phyloP scores from a whole-genome alignment of 176 grass and related monocot species.

The Aegilops bicornis region DNA sequence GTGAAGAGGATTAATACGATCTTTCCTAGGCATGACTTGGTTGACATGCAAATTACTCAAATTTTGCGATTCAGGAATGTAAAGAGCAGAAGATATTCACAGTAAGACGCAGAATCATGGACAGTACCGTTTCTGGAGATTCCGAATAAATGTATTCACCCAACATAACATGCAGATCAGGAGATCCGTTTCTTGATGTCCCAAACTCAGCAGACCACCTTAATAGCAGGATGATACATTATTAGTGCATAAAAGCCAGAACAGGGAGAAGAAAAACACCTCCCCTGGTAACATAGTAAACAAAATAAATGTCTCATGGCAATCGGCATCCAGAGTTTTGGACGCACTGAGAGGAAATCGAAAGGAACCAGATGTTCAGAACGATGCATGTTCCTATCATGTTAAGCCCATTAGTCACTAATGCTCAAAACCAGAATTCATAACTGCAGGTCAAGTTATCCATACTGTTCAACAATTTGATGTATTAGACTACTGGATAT shows the following conservation, averaged over 20 bases:
- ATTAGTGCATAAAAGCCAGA: slow-evolving; percentile 19
- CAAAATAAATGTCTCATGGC: slow-evolving; percentile 1
- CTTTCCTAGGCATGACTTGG: neutral
- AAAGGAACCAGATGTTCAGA: slow-evolving; percentile 10
- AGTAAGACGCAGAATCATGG: slow-evolving; percentile 22
- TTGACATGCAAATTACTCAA: slow-evolving; percentile 10
- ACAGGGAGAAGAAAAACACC: slow-evolving; percentile 14
- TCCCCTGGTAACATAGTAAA: slow-evolving; percentile 7
- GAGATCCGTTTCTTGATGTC: slow-evolving; percentile 72
- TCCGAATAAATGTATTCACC: slow-evolving; percentile 91
- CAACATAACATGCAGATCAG: slow-evolving; percentile 89
- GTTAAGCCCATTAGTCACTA: slow-evolving; percentile 18
- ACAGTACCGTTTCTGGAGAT: slow-evolving; percentile 90
- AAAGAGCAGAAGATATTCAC: slow-evolving; percentile 2
- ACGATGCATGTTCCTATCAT: slow-evolving; percentile 17
- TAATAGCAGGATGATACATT: slow-evolving; percentile 26
- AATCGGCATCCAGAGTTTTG: neutral
- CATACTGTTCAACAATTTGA: neutral
- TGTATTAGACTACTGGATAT: neutral
- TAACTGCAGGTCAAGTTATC: neutral
- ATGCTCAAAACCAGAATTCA: slow-evolving; percentile 20
- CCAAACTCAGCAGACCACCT: slow-evolving; percentile 96
- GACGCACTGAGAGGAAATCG: slow-evolving; percentile 8
- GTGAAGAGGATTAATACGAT: neutral
- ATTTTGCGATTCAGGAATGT: neutral